These are phyloP conservation scores for Elsinoe arachidis DNA, from an alignment of 2,329 filamentous ascomycete genomes.

Conservation along the genomic window DNA sequence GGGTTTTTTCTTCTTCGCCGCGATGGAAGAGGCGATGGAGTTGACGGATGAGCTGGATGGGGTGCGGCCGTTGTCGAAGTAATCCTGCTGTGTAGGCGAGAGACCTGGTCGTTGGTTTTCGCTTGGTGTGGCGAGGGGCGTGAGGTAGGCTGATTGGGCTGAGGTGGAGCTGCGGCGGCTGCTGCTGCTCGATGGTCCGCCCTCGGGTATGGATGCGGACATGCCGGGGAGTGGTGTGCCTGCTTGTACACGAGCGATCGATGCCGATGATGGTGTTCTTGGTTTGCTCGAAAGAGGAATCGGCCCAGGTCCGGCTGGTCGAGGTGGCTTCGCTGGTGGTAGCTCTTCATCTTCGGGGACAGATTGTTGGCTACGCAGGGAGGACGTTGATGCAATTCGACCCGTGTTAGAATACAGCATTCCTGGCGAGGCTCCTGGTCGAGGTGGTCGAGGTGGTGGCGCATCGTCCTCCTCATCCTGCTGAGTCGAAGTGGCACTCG, in stretches of 20 bases:
- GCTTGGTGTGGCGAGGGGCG: background rate
- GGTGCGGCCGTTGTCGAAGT: conserved; percentile 34
- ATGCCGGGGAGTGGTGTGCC: conserved; percentile 12
- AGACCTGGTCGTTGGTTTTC: background rate
- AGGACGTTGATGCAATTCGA: background rate
- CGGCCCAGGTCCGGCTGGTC: conserved; percentile 19
- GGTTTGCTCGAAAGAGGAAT: conserved; percentile 15
- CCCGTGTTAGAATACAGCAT: background rate
- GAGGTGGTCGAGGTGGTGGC: conserved; percentile 26
- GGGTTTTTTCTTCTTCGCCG: conserved; percentile 66
- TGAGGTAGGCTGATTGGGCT: conserved; percentile 1
- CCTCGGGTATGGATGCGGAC: conserved; percentile 14
- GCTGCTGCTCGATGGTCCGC: conserved; percentile 5
- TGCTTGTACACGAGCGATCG: background rate
- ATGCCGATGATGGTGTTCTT: conserved; percentile 13
- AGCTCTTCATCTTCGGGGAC: conserved; percentile 21
- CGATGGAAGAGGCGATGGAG: conserved; percentile 30
- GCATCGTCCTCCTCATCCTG: conserved; percentile 25
- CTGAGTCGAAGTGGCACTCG: background rate
- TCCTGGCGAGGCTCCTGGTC: conserved; percentile 19
- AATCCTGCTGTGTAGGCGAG: conserved; percentile 25
- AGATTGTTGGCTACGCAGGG: conserved; percentile 15
- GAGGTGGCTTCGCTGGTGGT: conserved; percentile 25
- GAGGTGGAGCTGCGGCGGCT: conserved; percentile 14
- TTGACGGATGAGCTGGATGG: conserved; percentile 29